Evolutionary conservation across 1,139 yeast species (phyloP), one percentile per base, ranked within the genome.

Genomic region (Yamadazyma taylorii): DNA sequence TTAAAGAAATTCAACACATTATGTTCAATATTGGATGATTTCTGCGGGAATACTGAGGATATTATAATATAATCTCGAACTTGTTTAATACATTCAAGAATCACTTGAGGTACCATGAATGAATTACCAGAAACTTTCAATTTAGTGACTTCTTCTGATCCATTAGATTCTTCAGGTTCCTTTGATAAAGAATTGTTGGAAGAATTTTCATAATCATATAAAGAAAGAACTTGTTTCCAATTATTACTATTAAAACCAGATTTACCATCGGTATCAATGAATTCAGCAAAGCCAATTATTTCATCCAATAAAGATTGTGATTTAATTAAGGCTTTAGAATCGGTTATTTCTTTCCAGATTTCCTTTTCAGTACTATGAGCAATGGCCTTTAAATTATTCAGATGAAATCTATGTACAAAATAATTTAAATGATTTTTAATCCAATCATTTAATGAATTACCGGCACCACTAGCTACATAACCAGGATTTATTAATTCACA

Each of bases 401-500:
- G 72, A 50, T 85, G 89, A 50, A 76, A 74, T 32, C 80, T 66
- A 33, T 69, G 71, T 30, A 81, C 63, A 52, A 79, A 89, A 43
- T 75, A 74, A 40, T 73, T 77, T 8, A 85, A 70, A 48, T 87
- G 96, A 34, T 75, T 73, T n/a, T 75, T 76, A 15, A 87, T 61
- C 58, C 83, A 77, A 39, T 81, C 87, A 39, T 83, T 78, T 32
- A 90, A 64, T 12, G 78, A 61, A 39, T 62, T 64, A 2, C 74
- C 74, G 1, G 69, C 60, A 1, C 68, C 75, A 37, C 78, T 78
- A 2, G 79, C 73, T 12, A 78, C 73, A 30, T 79, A 75, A 21
- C 81, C 81, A 0, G 96, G 97, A 32, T 88, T 81, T 6, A 90
- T 78, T 11, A 81, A 70, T 57, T 92, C 98, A 58, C 96, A 87